A percentile compares a stretch with the other conserved stretches of the same genome.
Conservation (phyloP, 139 green algal genomes). For the Coccomyxa sp. region DNA sequence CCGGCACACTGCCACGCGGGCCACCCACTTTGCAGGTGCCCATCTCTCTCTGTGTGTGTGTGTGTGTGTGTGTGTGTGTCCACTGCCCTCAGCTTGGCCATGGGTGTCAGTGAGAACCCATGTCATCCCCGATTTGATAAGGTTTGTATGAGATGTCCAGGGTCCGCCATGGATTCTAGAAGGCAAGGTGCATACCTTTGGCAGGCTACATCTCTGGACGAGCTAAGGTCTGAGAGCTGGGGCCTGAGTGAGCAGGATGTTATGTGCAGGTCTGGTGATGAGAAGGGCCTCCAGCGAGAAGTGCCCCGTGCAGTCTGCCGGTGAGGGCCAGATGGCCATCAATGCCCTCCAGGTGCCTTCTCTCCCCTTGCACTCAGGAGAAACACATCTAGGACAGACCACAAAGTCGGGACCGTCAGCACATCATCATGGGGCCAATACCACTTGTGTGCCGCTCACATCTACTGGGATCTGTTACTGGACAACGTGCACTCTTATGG, state of each 20-base stretch:
- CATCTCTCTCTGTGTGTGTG: too few relatives aligned
- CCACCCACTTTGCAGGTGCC: background rate
- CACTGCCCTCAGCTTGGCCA: background rate
- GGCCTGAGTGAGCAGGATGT: background rate
- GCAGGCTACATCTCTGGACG: background rate
- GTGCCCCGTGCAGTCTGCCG: slow-evolving; percentile 3
- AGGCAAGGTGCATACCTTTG: too few relatives aligned
- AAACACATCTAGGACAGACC: too few relatives aligned
- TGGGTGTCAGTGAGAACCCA: background rate
- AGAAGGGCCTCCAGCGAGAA: background rate
- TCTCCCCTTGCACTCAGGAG: too few relatives aligned
- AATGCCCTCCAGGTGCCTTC: slow-evolving; percentile 7
- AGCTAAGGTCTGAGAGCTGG: background rate
- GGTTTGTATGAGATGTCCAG: background rate
- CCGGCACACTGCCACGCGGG: background rate
- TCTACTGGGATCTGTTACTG: too few relatives aligned
- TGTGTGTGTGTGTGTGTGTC: too few relatives aligned
- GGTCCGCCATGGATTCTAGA: too few relatives aligned
- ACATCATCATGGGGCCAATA: too few relatives aligned
- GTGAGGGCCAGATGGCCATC: slow-evolving; percentile 9
- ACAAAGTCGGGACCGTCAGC: too few relatives aligned
- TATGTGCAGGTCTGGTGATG: slow-evolving; percentile 5
- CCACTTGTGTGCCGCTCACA: too few relatives aligned
- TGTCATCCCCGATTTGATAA: background rate
- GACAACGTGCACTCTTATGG: too few relatives aligned